phyloP scores from a whole-genome alignment of 352 stramenopile species.

The Globisporangium acanthophoron region DNA sequence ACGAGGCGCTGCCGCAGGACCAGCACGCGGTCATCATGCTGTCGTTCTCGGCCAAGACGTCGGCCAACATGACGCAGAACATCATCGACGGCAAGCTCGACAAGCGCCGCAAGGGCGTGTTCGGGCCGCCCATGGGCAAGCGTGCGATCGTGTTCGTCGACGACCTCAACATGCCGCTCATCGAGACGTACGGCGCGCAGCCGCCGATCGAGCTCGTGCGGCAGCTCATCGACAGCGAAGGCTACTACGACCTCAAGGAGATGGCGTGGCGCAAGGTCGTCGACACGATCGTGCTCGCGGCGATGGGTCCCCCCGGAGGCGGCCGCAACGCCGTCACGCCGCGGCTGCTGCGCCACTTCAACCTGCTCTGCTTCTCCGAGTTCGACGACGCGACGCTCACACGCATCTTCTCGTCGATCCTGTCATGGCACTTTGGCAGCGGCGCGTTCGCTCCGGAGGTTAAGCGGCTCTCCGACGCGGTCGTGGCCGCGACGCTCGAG shows the following conservation, averaged over 20 bases:
- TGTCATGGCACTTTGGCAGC: conserved; percentile 78
- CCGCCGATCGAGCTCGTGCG: conserved; percentile 90
- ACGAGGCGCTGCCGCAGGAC: conserved; percentile 69
- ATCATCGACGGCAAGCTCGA: conserved; percentile 95
- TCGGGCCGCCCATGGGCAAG: conserved; percentile 86
- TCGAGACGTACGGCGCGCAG: conserved; percentile 92
- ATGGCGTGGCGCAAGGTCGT: conserved; percentile 91
- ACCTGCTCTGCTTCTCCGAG: conserved; percentile 91
- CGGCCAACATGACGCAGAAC: conserved; percentile 92
- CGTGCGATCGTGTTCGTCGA: conserved; percentile 90
- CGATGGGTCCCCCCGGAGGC: conserved; percentile 90
- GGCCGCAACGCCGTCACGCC: conserved; percentile 89
- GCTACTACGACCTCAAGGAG: conserved; percentile 93
- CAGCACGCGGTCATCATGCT: conserved; percentile 87
- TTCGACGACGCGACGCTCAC: conserved; percentile 92
- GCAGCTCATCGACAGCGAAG: conserved; percentile 87
- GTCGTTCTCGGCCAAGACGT: conserved; percentile 92
- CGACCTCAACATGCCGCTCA: conserved; percentile 94
- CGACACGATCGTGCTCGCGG: conserved; percentile 86
- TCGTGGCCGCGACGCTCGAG: conserved; percentile 90
- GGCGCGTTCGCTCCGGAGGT: conserved; percentile 67
- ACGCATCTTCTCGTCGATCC: conserved; percentile 91
- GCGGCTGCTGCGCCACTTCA: conserved; percentile 90
- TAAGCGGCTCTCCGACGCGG: conserved; percentile 56
- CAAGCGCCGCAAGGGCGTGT: conserved; percentile 90